Conservation (phyloP, 768 basidiomycete species). For the Boletales sp. region DNA sequence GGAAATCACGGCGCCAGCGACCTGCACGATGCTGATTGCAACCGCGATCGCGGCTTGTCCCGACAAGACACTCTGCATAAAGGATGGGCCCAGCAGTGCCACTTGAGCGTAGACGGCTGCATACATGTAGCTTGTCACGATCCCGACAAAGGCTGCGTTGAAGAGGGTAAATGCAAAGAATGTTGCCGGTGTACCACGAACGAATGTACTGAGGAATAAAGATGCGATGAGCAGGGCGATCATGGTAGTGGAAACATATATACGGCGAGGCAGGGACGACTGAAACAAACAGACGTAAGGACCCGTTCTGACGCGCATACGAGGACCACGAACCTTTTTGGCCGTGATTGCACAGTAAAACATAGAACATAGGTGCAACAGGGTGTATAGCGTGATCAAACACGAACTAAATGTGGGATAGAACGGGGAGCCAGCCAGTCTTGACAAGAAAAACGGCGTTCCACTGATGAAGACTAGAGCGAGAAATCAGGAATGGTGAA, state of each 20-base stretch:
- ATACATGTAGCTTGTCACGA: constrained; percentile 71
- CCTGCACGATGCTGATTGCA: constrained; percentile 69
- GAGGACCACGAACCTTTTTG: constrained; percentile 49
- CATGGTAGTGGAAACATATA: constrained; percentile 45
- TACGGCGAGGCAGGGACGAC: constrained; percentile 57
- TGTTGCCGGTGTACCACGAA: constrained; percentile 44
- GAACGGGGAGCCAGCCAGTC: constrained; percentile 57
- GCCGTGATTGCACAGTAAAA: constrained; percentile 68
- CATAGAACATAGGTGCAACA: constrained; percentile 63
- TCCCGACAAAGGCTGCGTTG: constrained; percentile 58
- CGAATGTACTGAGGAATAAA: constrained; percentile 61
- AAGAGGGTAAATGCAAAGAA: constrained; percentile 68
- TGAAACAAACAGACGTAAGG: constrained; percentile 23
- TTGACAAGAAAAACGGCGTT: constrained; percentile 71
- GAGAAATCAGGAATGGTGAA: neutral
- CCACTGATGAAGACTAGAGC: constrained; percentile 74
- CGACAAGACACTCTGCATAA: constrained; percentile 71
- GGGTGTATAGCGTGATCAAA: constrained; percentile 56
- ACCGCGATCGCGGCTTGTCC: constrained; percentile 84
- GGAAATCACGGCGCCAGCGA: constrained; percentile 58
- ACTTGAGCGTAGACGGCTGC: constrained; percentile 75
- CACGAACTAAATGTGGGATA: constrained; percentile 59
- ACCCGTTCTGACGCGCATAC: neutral
- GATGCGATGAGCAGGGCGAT: constrained; percentile 55
- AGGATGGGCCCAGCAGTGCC: constrained; percentile 68